Evolutionary conservation across 768 basidiomycete species (phyloP), one percentile per base, ranked within the genome.

Genomic region (Phlegmacium glaucopus): DNA sequence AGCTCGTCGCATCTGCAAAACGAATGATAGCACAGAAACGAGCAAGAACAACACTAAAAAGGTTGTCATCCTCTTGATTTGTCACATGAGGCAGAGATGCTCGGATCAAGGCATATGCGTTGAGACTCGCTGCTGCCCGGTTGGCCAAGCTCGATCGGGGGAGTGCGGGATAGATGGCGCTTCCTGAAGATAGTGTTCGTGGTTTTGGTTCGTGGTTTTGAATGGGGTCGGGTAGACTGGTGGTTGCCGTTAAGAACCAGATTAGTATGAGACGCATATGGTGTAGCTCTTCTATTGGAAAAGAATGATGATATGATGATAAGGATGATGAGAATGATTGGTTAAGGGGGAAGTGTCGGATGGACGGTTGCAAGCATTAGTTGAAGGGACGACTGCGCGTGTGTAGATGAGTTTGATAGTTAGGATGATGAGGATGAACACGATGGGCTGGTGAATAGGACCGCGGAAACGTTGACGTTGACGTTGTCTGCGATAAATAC

Each of bases 321-420:
- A n/a, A 58, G 3, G 68, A 62, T 27, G 72, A 72, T 17, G 52
- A 53, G n/a, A 70, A 64, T 37, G 67, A 47, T 48, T 64, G 57
- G 17, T 61, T 45, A 7, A 64, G 42, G 11, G 60, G 53, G 59
- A 45, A 49, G 64, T 27, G 48, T 56, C 16, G 61, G 63, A 28
- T 1, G 54, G 40, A 18, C 56, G 57, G 13, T 60, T 59, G 4
- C 57, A 55, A 1, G 70, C 67, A 10, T 68, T 72, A 30, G 74
- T 71, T 2, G 67, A 58, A 12, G 86, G 87, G 16, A 85, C 81
- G 2, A 82, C 74, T 4, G n/a, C n/a, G 88, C 90, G 52, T 83
- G 84, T 18, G 83, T 87, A 0, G 87, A 89, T 3, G 78, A 73
- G 7, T 85, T 87, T 0, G 87, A 88, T 26, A 83, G 68, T 3